Base-by-base conservation (phyloP, 148 eudicot species). In the Drosera capensis region DNA sequence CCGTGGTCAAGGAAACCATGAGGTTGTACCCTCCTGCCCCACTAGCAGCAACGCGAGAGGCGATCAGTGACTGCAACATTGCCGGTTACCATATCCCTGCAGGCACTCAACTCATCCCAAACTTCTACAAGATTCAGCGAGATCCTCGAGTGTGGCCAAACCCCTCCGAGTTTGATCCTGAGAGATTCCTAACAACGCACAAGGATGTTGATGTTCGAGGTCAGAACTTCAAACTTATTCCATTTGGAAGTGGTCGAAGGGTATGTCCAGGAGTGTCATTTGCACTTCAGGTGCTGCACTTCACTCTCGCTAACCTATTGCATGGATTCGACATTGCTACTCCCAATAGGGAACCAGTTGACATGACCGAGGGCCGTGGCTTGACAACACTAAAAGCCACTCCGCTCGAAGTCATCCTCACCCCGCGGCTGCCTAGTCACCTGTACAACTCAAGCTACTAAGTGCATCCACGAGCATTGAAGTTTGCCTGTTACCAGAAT, bases 1-100 rank as follows among this genome's bases (percentile, higher is more conserved):
- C 71, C 30, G 25, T 70, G 8, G 24, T 55, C 5, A 70, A 64
- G 39, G 70, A 70, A 37, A 56, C 70, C 15, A 17, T 68, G 18
- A 22, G 69, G 24, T n/a, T 68, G 21, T 58, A 54, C 46, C 73
- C 69, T 12, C 31, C 62, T 0, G 58, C 25, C 0, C 61, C 70
- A 15, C 52, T 65, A 2, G 14, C 29, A 1, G 54, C 15, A n/a
- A 48, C 57, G 1, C 29, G 46, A 2, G 30, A 29, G 21, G 18
- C 18, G 20, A 42, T 8, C 3, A n/a, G 25, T 28, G 46, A 35
- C 14, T 51, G 50, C 36, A 5, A 3, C 5, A 25, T 59, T 2
- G 37, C 35, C 1, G 59, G 49, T 14, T 48, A 54, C 21, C 17
- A 23, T 0, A 15, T 61, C 20, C n/a, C 59, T 0, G 25, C 18